Conservation (phyloP, 2,329 filamentous ascomycete species). For the Beauveria asiatica region DNA sequence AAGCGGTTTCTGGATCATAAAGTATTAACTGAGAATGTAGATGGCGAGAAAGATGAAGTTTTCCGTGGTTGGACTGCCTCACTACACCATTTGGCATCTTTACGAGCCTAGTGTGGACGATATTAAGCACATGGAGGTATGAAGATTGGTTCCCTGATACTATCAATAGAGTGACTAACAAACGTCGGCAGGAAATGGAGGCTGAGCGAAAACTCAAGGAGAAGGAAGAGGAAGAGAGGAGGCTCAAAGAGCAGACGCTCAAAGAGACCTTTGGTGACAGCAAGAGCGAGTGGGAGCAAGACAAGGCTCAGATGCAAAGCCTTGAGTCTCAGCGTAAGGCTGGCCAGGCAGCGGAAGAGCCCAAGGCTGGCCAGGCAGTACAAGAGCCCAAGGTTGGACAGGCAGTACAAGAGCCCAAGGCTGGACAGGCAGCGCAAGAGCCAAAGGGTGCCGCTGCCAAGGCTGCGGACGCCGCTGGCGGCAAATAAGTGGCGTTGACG, state of each 20-base stretch:
- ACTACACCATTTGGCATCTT: conserved; percentile 99
- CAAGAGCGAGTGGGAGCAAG: conserved; percentile 78
- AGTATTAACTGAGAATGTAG: conserved; percentile 35
- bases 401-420: neutral
- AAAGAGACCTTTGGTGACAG: conserved; percentile 73
- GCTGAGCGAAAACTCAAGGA: conserved; percentile 66
- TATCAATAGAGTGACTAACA: conserved; percentile 12
- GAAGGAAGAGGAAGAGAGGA: conserved; percentile 64
- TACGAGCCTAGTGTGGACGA: conserved; percentile 99
- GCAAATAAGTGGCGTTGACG: neutral
- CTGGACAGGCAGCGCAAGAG: conserved; percentile 2
- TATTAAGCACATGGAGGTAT: conserved; percentile 86
- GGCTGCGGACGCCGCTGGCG: conserved; percentile 10
- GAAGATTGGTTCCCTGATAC: neutral
- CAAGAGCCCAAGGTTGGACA: too few relatives aligned
- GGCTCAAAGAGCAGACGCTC: conserved; percentile 66
- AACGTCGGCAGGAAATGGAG: conserved; percentile 69
- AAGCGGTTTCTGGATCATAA: neutral
- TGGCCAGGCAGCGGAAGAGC: neutral
- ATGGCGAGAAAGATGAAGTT: conserved; percentile 97
- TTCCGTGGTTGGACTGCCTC: conserved; percentile 88
- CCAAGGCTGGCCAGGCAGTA: too few relatives aligned
- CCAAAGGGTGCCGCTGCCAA: conserved; percentile 8
- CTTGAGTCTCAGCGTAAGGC: conserved; percentile 30
- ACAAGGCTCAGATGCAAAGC: conserved; percentile 71